Evolutionary conservation across 805 yeast species (phyloP).

Genomic region (Metschnikowia peoriensis): DNA sequence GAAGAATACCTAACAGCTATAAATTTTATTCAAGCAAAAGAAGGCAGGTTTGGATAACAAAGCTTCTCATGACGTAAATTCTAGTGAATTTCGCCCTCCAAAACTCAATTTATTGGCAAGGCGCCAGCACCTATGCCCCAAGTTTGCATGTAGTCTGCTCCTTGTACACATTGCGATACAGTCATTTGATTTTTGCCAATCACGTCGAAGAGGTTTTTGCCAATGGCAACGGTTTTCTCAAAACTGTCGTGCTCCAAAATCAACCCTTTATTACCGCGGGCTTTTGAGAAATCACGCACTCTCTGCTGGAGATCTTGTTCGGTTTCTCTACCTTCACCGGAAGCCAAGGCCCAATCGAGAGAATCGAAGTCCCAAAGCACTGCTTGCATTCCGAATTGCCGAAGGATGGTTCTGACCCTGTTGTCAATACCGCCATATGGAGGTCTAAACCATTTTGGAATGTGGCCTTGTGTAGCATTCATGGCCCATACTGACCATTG

Average conservation of each 20-base stretch:
- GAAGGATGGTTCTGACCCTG: slow-evolving; percentile 72
- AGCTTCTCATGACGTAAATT: too few species aligned
- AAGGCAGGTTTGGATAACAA: too few species aligned
- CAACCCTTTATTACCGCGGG: slow-evolving; percentile 48
- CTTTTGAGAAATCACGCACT: slow-evolving; percentile 49
- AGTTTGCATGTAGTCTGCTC: slow-evolving; percentile 56
- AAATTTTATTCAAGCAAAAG: too few species aligned
- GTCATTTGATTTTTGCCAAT: slow-evolving; percentile 59
- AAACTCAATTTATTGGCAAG: background rate
- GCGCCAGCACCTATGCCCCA: slow-evolving; percentile 17
- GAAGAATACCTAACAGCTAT: too few species aligned
- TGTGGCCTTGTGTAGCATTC: slow-evolving; percentile 86
- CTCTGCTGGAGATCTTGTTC: slow-evolving; percentile 55
- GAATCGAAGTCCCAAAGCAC: slow-evolving; percentile 93
- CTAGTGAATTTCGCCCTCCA: too few species aligned
- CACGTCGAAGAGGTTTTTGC: slow-evolving; percentile 49
- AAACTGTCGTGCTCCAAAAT: slow-evolving; percentile 86
- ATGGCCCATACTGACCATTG: slow-evolving; percentile 98
- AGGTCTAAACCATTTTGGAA: slow-evolving; percentile 93
- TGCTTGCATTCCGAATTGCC: slow-evolving; percentile 83
- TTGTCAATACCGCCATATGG: slow-evolving; percentile 96
- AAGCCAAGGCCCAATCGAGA: slow-evolving; percentile 74
- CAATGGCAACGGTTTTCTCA: slow-evolving; percentile 65
- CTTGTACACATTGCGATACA: slow-evolving; percentile 74
- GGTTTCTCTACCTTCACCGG: slow-evolving; percentile 43